These are phyloP conservation scores for Monilinia fructigena DNA, from an alignment of 2,329 filamentous ascomycete species.

Conservation along the genomic window DNA sequence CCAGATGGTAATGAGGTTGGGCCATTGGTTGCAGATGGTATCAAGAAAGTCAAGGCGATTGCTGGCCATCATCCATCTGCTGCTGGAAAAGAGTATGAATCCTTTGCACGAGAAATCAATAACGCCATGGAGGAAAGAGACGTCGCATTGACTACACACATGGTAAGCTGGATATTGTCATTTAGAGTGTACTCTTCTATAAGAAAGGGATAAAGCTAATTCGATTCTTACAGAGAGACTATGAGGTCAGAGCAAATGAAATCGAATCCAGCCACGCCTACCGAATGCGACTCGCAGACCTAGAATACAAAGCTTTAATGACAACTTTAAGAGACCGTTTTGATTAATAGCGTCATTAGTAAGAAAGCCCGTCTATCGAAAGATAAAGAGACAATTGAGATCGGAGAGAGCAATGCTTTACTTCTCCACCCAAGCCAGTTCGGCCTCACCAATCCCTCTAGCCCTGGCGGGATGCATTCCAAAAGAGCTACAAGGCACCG, in stretches of 20 bases:
- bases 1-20: slow-evolving; percentile 50
- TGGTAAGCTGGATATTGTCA: slow-evolving; percentile 56
- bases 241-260: slow-evolving; percentile 60
- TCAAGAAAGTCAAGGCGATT: slow-evolving; percentile 39
- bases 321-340: slow-evolving; percentile 62
- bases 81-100: slow-evolving; percentile 80
- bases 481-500: slow-evolving; percentile 63
- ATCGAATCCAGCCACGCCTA: slow-evolving; percentile 60
- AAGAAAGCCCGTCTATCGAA: slow-evolving; percentile 64
- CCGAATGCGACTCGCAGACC: slow-evolving; percentile 60
- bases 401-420: slow-evolving; percentile 63
- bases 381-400: slow-evolving; percentile 67
- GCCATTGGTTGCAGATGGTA: slow-evolving; percentile 37
- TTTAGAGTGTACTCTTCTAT: not conserved
- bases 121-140: slow-evolving; percentile 86
- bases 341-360: slow-evolving; percentile 63
- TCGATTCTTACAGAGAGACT: slow-evolving; percentile 52
- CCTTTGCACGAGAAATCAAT: slow-evolving; percentile 84
- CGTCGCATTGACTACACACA: slow-evolving; percentile 74
- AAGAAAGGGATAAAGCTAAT: not conserved
- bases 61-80: slow-evolving; percentile 48
- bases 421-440: slow-evolving; percentile 68
- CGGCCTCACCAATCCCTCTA: slow-evolving; percentile 62
- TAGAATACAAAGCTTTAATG: slow-evolving; percentile 59
- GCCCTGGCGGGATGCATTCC: slow-evolving; percentile 60